Base-by-base conservation (phyloP, 306 rosid species). In the Sicyos edulis region DNA sequence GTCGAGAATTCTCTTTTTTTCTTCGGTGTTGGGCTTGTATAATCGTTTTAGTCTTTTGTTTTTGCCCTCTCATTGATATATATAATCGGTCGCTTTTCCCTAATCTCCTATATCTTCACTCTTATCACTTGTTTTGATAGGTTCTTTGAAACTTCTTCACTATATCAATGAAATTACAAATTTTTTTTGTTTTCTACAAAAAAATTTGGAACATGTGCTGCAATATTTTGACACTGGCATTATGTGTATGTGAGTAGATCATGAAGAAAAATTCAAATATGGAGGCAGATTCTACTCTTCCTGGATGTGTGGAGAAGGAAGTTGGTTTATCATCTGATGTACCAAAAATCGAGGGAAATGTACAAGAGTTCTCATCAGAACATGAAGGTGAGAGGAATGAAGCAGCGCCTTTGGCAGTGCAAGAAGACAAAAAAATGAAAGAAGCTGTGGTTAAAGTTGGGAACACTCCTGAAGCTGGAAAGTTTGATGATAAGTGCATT, bases 401-500 rank as follows among this genome's bases (percentile, higher is more conserved):
- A 62, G 72, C 60, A n/a, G 60, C 10, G 3, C 29, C 77, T 74
- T 45, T 37, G 52, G 61, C 61, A 6, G 50, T 60, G 15, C 77
- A 60, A 61, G 77, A 74, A 61, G 45, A 40, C 10, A 59, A 9
- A 59, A 62, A 10, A 32, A 52, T 68, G 67, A 32, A 52, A 37
- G 79, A 61, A 57, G 67, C 55, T 50, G 66, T 67, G 54, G 62
- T 75, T 58, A 65, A 42, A 67, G 62, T 53, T 63, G 77, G 76
- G 66, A 66, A 60, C 60, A 65, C 59, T 8, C 20, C 9, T 21
- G 59, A 74, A 45, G 56, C 71, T 45, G 78, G 70, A 57, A 80
- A 75, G 78, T 69, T 66, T 50, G 60, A 77, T 53, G 77, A 66
- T 63, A 72, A 12, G 54, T 76, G 75, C 29, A 55, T 61, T 60